Base-by-base conservation (phyloP, 176 grass and related monocot genomes). In the Zoysia japonica region DNA sequence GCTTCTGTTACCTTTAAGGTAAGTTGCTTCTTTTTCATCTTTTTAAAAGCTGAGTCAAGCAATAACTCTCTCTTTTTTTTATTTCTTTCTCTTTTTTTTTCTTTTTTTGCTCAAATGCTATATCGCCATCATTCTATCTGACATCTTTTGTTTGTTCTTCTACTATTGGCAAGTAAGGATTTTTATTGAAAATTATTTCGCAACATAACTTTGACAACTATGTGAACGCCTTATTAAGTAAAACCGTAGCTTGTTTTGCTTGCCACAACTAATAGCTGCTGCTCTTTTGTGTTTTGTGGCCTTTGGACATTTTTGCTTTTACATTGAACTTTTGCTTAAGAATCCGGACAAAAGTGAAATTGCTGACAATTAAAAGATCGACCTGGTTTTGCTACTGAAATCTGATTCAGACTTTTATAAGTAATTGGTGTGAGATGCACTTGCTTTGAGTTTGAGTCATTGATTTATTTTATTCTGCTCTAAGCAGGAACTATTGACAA, bases 1-100 rank as follows among this genome's bases (percentile, higher is more conserved):
- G 96, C 96, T 67, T 91, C 88, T 69, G 90, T 86, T 63, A 99
- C 96, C 55, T 99, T 99, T 81, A 99, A 99, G 86, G 96, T 84
- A 67, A 88, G 56, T 55, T 79, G 2, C 19, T 63, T 65, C 55
- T 38, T n/a, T 40, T 47, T 70, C 5, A 79, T 76, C 4, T 11
- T 53, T 82, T 54, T 1, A 64, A 19, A 72, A n/a, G 48, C 15
- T 76, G 54, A 80, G 45, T 80, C 4, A 55, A 70, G 37, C 7
- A 4, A 36, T 55, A 16, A n/a, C 43, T 48, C 15, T 78, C n/a
- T n/a, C n/a, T n/a, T n/a, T n/a, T n/a, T n/a, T n/a, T n/a, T n/a
- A n/a, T n/a, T n/a, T n/a, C n/a, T n/a, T n/a, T n/a, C n/a, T n/a
- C n/a, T n/a, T n/a, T n/a, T n/a, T n/a, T n/a, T n/a, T n/a, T n/a